These are phyloP conservation scores for Aspergillus jensenii DNA, from an alignment of 2,329 filamentous ascomycete genomes.

Conservation along the genomic window DNA sequence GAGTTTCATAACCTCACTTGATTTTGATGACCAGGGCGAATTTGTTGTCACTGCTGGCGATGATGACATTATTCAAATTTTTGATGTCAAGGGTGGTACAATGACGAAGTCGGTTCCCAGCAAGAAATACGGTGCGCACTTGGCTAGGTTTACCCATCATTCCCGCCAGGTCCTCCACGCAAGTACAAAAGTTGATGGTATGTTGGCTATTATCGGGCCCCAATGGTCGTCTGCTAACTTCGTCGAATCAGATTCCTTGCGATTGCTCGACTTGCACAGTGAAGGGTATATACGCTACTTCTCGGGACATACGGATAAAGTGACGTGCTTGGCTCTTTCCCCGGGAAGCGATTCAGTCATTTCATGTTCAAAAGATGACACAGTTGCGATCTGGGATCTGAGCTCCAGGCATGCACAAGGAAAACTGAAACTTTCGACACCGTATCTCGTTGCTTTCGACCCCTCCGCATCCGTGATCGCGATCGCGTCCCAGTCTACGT, in stretches of 20 bases:
- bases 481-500: slow-evolving; percentile 76
- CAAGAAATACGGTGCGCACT: slow-evolving; percentile 95
- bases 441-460: slow-evolving; percentile 85
- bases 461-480: slow-evolving; percentile 91
- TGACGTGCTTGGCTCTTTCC: slow-evolving; percentile 80
- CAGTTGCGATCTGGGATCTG: slow-evolving; percentile 86
- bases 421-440: slow-evolving; percentile 74
- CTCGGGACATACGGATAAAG: slow-evolving; percentile 79
- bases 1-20: slow-evolving; percentile 78
- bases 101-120: slow-evolving; percentile 86
- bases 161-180: slow-evolving; percentile 90
- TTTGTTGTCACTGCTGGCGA: slow-evolving; percentile 86
- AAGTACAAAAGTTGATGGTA: slow-evolving; percentile 90
- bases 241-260: slow-evolving; percentile 60
- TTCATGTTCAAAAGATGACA: slow-evolving; percentile 87
- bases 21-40: slow-evolving; percentile 95
- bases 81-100: slow-evolving; percentile 87
- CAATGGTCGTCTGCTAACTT: not conserved
- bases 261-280: slow-evolving; percentile 86
- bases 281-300: slow-evolving; percentile 98
- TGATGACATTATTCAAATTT: slow-evolving; percentile 94
- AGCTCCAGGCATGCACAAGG: slow-evolving; percentile 77
- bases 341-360: slow-evolving; percentile 89
- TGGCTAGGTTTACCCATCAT: slow-evolving; percentile 92
- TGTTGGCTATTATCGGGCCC: slow-evolving; percentile 15